Conservation (phyloP, 78 protist genomes). For the Planoprotostelium fungivorum region DNA sequence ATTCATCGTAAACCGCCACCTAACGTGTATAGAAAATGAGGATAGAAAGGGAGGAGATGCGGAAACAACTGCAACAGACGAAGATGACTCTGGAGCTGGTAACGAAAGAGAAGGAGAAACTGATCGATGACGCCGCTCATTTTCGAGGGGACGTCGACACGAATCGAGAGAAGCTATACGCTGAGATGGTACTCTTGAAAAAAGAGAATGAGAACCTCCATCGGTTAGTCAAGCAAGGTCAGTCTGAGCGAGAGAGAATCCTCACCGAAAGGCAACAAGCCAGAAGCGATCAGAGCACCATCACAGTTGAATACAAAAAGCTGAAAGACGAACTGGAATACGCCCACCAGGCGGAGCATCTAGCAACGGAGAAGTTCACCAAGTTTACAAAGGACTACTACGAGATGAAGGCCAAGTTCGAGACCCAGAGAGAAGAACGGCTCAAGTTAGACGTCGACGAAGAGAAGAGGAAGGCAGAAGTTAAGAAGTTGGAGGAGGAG, state of each 20-base stretch:
- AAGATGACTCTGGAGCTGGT: background rate
- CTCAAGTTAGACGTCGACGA: background rate
- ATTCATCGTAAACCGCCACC: background rate
- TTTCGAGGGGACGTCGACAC: background rate
- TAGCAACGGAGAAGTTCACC: background rate
- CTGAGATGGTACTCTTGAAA: background rate
- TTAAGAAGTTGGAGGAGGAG: background rate
- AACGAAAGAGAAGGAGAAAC: background rate
- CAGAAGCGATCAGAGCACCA: background rate
- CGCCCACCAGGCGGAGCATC: background rate
- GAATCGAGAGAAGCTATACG: background rate
- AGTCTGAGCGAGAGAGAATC: background rate
- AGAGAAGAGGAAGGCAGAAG: background rate
- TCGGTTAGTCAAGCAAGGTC: background rate
- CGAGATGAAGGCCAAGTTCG: background rate
- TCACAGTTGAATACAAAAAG: background rate
- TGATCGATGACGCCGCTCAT: background rate
- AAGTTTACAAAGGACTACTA: background rate
- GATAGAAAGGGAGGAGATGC: background rate
- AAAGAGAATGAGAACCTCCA: slow-evolving; percentile 1
- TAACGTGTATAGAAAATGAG: background rate
- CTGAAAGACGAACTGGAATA: background rate
- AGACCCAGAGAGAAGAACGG: background rate
- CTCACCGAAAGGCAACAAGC: background rate
- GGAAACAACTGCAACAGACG: background rate